These are phyloP conservation scores for Pseudomassariella vexata DNA, from an alignment of 2,329 filamentous ascomycete species.

Conservation along the genomic window DNA sequence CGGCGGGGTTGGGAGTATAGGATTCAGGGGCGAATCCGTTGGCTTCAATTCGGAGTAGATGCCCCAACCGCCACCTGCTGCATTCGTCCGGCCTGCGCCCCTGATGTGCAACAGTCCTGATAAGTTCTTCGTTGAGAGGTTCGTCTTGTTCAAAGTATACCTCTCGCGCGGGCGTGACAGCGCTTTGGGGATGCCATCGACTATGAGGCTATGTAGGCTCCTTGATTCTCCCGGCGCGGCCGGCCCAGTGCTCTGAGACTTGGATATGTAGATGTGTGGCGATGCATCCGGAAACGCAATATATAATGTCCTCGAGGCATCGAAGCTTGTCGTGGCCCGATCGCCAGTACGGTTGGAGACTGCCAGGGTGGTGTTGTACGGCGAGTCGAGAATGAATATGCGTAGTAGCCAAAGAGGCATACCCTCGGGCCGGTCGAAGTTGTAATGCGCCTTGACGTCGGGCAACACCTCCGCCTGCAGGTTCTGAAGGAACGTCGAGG, in stretches of 20 bases:
- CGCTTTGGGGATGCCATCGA: slow-evolving; percentile 77
- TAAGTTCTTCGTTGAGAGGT: slow-evolving; percentile 66
- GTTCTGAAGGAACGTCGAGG: slow-evolving; percentile 71
- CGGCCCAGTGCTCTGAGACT: slow-evolving; percentile 37
- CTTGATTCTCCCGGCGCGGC: slow-evolving; percentile 46
- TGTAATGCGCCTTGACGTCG: slow-evolving; percentile 78
- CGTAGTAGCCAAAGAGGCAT: slow-evolving; percentile 70
- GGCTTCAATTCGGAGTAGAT: slow-evolving; percentile 64
- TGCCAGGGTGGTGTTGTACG: slow-evolving; percentile 62
- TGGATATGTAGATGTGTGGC: slow-evolving; percentile 66
- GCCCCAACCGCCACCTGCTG: slow-evolving; percentile 72
- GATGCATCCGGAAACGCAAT: slow-evolving; percentile 78
- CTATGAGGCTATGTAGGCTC: slow-evolving; percentile 63
- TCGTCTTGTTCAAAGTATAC: slow-evolving; percentile 63
- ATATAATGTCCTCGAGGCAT: slow-evolving; percentile 67
- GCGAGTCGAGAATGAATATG: slow-evolving; percentile 74
- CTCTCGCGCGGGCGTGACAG: slow-evolving; percentile 69
- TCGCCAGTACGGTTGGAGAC: slow-evolving; percentile 22
- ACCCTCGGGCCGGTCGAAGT: slow-evolving; percentile 64
- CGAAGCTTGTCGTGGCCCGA: slow-evolving; percentile 39
- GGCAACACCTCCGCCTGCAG: slow-evolving; percentile 70
- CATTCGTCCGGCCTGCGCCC: slow-evolving; percentile 64
- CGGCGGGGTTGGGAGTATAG: slow-evolving; percentile 40
- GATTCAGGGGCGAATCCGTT: slow-evolving; percentile 50
- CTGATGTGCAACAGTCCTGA: slow-evolving; percentile 62